phyloP scores from a whole-genome alignment of 768 basidiomycete genomes.

The Russula earlei region DNA sequence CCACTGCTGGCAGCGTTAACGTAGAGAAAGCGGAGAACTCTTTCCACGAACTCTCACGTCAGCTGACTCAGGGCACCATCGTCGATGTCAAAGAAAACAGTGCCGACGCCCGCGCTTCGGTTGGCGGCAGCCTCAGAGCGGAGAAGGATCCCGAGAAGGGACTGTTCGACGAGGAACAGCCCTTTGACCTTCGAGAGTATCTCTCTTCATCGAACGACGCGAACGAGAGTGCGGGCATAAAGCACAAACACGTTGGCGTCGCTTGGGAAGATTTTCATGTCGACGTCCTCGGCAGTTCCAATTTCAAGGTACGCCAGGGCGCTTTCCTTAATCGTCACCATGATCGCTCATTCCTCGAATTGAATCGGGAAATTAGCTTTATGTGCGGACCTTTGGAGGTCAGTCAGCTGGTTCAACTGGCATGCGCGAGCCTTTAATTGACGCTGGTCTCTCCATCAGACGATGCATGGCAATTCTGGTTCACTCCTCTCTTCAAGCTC shows the following conservation, averaged over 20 bases:
- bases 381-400: slow-evolving; percentile 56
- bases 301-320: slow-evolving; percentile 42
- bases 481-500: slow-evolving; percentile 10
- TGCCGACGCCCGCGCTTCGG: too few relatives aligned
- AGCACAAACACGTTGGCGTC: slow-evolving; percentile 71
- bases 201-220: slow-evolving; percentile 62
- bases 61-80: slow-evolving; percentile 12
- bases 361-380: slow-evolving; percentile 33
- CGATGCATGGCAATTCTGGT: slow-evolving; percentile 21
- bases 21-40: slow-evolving; percentile 6
- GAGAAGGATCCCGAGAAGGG: slow-evolving; percentile 35
- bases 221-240: slow-evolving; percentile 55
- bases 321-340: background rate
- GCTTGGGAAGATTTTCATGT: slow-evolving; percentile 67
- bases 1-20: slow-evolving; percentile 3
- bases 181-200: slow-evolving; percentile 64
- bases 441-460: background rate
- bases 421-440: background rate
- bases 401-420: slow-evolving; percentile 17
- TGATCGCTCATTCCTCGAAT: background rate
- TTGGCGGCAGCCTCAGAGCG: too few relatives aligned
- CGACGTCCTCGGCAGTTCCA: slow-evolving; percentile 47
- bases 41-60: slow-evolving; percentile 15
- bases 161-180: slow-evolving; percentile 28
- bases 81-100: background rate